Conservation (phyloP, 306 rosid genomes). For the Carpinus fangiana region DNA sequence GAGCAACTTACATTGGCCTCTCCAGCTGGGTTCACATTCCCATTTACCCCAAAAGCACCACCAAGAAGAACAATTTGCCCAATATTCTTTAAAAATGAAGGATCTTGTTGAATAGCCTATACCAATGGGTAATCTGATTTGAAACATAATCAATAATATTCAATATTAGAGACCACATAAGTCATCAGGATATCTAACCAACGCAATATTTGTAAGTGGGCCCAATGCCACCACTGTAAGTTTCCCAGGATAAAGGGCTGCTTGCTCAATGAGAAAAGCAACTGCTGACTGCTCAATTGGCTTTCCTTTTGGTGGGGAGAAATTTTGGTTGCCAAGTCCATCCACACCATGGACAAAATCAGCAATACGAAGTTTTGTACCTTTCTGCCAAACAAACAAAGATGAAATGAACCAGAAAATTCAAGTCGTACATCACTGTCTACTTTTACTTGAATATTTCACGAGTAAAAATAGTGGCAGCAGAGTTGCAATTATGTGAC, state of each 20-base stretch:
- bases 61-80: conserved; percentile 84
- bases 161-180: conserved; percentile 7
- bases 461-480: neutral
- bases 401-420: conserved; percentile 9
- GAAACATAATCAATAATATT: conserved; percentile 13
- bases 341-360: conserved; percentile 90
- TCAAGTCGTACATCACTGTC: conserved; percentile 6
- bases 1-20: conserved; percentile 78
- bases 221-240: conserved; percentile 89
- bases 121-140: conserved; percentile 13
- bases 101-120: conserved; percentile 84
- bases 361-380: conserved; percentile 76
- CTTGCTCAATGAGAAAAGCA: conserved; percentile 73
- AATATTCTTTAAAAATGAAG: conserved; percentile 64
- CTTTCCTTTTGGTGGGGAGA: conserved; percentile 83
- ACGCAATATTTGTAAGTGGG: conserved; percentile 90
- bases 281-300: conserved; percentile 69
- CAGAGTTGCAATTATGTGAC: neutral
- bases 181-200: conserved; percentile 49
- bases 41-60: conserved; percentile 87
- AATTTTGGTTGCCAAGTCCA: conserved; percentile 97
- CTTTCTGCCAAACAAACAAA: conserved; percentile 46
- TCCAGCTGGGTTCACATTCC: conserved; percentile 91
- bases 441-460: neutral
- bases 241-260: conserved; percentile 70